A percentile compares a stretch with the other conserved stretches of the same genome.
phyloP scores from a whole-genome alignment of 2,329 filamentous ascomycete species.

The Fusarium sp. region DNA sequence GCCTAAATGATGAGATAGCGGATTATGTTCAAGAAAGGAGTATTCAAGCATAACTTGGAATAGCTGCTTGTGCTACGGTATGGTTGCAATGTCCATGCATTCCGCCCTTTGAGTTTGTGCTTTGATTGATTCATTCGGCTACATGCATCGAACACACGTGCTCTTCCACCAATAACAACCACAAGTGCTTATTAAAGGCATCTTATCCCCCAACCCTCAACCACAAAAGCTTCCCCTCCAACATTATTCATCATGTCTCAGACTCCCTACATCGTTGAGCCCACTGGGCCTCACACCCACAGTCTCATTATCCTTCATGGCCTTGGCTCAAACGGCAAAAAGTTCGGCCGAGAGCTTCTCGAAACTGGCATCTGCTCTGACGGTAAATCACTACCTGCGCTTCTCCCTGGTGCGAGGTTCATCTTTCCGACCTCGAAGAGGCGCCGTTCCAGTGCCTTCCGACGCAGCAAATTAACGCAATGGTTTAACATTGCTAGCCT shows the following conservation, averaged over 20 bases:
- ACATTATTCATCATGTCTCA: background rate
- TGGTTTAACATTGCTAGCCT: constrained; percentile 63
- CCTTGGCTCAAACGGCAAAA: constrained; percentile 48
- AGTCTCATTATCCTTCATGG: constrained; percentile 49
- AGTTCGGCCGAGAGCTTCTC: constrained; percentile 50
- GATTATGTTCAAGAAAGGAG: accelerated
- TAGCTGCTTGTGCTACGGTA: background rate
- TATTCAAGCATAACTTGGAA: accelerated
- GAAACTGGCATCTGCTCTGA: constrained; percentile 42
- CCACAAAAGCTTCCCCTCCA: too few species aligned
- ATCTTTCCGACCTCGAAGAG: constrained; percentile 62
- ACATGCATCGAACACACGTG: background rate
- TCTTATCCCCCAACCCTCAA: background rate
- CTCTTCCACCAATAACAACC: too few species aligned
- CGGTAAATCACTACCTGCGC: constrained; percentile 47
- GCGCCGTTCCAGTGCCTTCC: constrained; percentile 56
- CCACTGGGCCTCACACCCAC: constrained; percentile 40
- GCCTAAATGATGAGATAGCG: too few species aligned
- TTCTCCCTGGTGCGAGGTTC: constrained; percentile 56
- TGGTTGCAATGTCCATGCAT: background rate
- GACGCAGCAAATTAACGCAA: constrained; percentile 57
- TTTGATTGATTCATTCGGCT: background rate
- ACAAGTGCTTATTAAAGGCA: background rate
- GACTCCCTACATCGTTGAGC: constrained; percentile 35
- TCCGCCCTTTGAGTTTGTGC: background rate